Evolutionary conservation across 1,139 yeast genomes (phyloP), one percentile per base, ranked within the genome.

Genomic region (Yamadazyma friedrichii): DNA sequence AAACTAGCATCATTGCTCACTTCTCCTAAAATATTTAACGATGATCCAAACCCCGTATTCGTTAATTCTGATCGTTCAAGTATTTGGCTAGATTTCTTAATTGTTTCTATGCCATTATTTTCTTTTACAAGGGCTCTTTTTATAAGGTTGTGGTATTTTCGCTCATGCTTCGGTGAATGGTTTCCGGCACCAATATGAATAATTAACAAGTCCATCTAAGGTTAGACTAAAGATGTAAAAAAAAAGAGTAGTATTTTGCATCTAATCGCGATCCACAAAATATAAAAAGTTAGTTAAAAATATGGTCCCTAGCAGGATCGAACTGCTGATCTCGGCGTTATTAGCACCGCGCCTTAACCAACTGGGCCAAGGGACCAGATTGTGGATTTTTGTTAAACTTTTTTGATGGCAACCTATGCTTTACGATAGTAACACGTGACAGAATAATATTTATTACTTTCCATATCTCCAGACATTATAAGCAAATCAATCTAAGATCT

Each of bases 311-410:
- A 78, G 85, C 87, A 78, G 87, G 86, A 80, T 81, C 87, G 85
- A 80, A 80, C 86, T 76, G 86, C 84, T 77, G 86, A 80, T 80
- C 86, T 78, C 69, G 82, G 84, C 83, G 84, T 79, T 70, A 82
- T 82, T 82, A 82, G 88, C 88, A 82, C 88, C 85, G 75, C 85
- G 88, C 88, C 88, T 80, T 82, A 80, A 82, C 87, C 87, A 82
- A 81, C 86, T 81, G 82, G 87, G 87, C 87, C 87, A 81, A 80
- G 86, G 85, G 86, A 81, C 82, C 84, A 6, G 5, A 20, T 20
- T 20, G 24, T 6, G 8, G 24, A 8, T 20, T 20, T 20, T 20
- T 20, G n/a, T n/a, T n/a, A n/a, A n/a, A n/a, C n/a, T n/a, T n/a
- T n/a, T n/a, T n/a, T n/a, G n/a, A n/a, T n/a, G n/a, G n/a, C n/a